These are phyloP conservation scores for Lactuca saligna DNA, from an alignment of 129 eudicot species.

Conservation along the genomic window DNA sequence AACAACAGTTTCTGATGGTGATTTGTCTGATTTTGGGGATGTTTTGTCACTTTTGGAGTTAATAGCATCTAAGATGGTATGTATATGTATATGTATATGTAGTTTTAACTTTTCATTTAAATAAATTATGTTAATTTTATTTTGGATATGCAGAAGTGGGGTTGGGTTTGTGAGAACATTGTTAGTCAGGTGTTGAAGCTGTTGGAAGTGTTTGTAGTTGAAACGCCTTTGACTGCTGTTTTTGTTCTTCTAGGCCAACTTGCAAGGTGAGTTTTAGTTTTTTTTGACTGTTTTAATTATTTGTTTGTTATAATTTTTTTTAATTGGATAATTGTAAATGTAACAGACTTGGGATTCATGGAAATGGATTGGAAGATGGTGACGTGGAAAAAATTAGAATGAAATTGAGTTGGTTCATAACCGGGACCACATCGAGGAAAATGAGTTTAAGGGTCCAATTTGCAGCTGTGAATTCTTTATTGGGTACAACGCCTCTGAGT, in stretches of 20 bases:
- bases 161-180: slow-evolving; percentile 63
- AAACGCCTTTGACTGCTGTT: slow-evolving; percentile 44
- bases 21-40: slow-evolving; percentile 44
- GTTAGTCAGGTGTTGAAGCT: slow-evolving; percentile 38
- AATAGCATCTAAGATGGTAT: slow-evolving; percentile 76
- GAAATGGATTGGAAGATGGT: slow-evolving; percentile 51
- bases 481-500: slow-evolving; percentile 44
- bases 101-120: background rate
- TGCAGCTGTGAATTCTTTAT: slow-evolving; percentile 52
- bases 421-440: slow-evolving; percentile 25
- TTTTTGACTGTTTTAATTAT: background rate
- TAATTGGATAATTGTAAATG: background rate
- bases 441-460: slow-evolving; percentile 40
- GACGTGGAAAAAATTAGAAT: slow-evolving; percentile 50
- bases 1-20: slow-evolving; percentile 22
- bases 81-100: background rate
- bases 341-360: slow-evolving; percentile 62
- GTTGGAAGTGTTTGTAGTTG: slow-evolving; percentile 43
- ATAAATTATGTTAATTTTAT: slow-evolving; percentile 9
- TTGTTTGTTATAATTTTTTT: background rate
- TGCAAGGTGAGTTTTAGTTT: slow-evolving; percentile 56
- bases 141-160: slow-evolving; percentile 66
- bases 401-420: slow-evolving; percentile 42
- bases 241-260: slow-evolving; percentile 69
- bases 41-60: slow-evolving; percentile 75